phyloP scores from a whole-genome alignment of 176 grass and related monocot species.

The Avena sativa region DNA sequence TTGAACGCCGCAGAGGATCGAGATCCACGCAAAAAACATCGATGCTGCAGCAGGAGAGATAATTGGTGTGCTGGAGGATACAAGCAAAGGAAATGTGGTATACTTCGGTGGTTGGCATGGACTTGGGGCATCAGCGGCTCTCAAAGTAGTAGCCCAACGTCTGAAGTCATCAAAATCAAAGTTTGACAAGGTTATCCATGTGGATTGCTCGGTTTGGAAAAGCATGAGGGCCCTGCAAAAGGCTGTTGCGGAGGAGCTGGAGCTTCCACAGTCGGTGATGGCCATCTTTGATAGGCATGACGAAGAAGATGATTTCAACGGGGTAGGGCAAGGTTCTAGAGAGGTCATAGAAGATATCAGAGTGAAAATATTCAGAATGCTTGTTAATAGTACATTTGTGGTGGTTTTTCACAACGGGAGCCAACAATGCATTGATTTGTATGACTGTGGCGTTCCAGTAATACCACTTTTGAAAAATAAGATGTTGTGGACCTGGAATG shows the following conservation, averaged over 20 bases:
- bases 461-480: fast-evolving
- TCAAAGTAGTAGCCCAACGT: background rate
- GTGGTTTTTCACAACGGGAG: background rate
- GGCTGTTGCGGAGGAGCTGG: background rate
- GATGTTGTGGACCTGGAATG: background rate
- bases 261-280: background rate
- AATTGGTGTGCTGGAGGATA: background rate
- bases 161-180: background rate
- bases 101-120: background rate
- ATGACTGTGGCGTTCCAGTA: background rate
- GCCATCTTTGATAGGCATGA: background rate
- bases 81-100: background rate
- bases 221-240: conserved; percentile 13
- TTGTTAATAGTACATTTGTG: background rate
- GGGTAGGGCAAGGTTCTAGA: background rate
- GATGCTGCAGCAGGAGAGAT: background rate
- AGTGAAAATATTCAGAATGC: fast-evolving
- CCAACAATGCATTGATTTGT: background rate
- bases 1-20: background rate
- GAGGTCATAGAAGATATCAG: background rate
- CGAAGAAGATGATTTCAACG: background rate
- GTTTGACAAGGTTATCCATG: background rate
- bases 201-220: background rate
- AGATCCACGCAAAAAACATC: background rate
- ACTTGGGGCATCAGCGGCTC: background rate